Evolutionary conservation across 768 basidiomycete genomes (phyloP).

Genomic region (Myochromella boudieri): DNA sequence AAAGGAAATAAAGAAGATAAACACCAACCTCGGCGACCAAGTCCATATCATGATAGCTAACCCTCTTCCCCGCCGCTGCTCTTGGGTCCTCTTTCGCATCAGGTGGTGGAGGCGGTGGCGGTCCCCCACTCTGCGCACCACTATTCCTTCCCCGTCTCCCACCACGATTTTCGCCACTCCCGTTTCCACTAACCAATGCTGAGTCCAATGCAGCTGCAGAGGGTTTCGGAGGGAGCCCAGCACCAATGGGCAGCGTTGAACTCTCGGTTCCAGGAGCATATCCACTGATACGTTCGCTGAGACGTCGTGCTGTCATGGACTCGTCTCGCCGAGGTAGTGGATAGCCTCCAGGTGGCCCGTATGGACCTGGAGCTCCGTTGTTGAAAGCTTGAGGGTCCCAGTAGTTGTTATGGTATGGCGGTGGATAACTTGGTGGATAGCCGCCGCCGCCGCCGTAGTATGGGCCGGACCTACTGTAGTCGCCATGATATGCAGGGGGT

Average conservation of each 20-base stretch:
- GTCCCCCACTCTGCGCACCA: constrained; percentile 41
- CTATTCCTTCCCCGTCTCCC: constrained; percentile 34
- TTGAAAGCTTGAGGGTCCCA: constrained; percentile 46
- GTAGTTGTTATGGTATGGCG: constrained; percentile 38
- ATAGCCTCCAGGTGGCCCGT: constrained; percentile 32
- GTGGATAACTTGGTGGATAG: constrained; percentile 43
- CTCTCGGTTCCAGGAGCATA: constrained; percentile 52
- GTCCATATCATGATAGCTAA: constrained; percentile 97
- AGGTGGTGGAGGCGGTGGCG: constrained; percentile 78
- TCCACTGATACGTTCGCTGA: constrained; percentile 83
- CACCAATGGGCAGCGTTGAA: constrained; percentile 55
- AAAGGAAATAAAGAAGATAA: constrained; percentile 12
- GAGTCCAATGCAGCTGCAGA: constrained; percentile 51
- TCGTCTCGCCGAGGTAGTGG: constrained; percentile 58
- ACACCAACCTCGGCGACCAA: constrained; percentile 70
- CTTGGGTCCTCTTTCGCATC: constrained; percentile 93
- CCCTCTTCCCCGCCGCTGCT: constrained; percentile 82
- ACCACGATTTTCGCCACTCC: constrained; percentile 37
- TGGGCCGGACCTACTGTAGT: constrained; percentile 31
- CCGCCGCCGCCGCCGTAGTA: constrained; percentile 32
- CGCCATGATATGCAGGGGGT: constrained; percentile 43
- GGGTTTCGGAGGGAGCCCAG: constrained; percentile 82
- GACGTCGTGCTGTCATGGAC: constrained; percentile 53
- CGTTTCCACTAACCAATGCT: constrained; percentile 52
- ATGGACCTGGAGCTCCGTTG: constrained; percentile 34